phyloP scores from a whole-genome alignment of 2,329 filamentous ascomycete genomes.

The Leptoxyphium fumago region DNA sequence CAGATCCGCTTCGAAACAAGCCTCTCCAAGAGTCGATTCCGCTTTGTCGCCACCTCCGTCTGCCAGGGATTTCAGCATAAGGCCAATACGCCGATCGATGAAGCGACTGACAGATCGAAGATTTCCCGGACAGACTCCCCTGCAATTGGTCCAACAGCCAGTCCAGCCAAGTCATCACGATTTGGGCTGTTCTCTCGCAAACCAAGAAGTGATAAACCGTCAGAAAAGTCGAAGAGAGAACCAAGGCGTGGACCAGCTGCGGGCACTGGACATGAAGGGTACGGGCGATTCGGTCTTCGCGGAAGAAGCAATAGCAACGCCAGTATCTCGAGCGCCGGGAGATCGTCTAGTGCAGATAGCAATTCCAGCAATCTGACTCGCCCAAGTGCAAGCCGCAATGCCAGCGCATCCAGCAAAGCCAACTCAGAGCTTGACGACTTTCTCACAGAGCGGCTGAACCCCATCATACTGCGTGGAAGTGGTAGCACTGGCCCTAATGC shows the following conservation, averaged over 20 bases:
- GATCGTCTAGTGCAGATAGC: conserved; percentile 31
- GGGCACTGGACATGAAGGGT: conserved; percentile 88
- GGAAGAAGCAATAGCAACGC: conserved; percentile 49
- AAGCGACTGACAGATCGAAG: conserved; percentile 3
- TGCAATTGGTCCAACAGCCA: conserved; percentile 37
- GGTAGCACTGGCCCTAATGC: conserved; percentile 21
- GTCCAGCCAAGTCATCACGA: conserved; percentile 44
- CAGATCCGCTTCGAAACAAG: conserved; percentile 17
- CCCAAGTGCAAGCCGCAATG: conserved; percentile 25
- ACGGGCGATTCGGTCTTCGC: conserved; percentile 51
- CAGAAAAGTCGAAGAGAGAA: conserved; percentile 44
- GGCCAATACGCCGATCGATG: conserved; percentile 7
- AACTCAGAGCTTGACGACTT: conserved; percentile 31
- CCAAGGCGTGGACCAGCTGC: conserved; percentile 66
- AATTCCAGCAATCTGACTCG: conserved; percentile 21
- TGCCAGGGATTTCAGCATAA: conserved; percentile 5
- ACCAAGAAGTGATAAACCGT: conserved; percentile 44
- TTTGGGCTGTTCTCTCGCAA: conserved; percentile 69
- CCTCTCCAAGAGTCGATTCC: conserved; percentile 18
- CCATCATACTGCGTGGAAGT: conserved; percentile 30
- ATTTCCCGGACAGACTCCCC: conserved; percentile 19
- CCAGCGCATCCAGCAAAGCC: conserved; percentile 27
- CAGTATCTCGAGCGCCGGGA: conserved; percentile 32
- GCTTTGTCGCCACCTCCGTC: conserved; percentile 16
- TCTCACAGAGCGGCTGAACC: conserved; percentile 28